Conservation (phyloP, 306 rosid species). For the Oxytropis ochrocephala region DNA sequence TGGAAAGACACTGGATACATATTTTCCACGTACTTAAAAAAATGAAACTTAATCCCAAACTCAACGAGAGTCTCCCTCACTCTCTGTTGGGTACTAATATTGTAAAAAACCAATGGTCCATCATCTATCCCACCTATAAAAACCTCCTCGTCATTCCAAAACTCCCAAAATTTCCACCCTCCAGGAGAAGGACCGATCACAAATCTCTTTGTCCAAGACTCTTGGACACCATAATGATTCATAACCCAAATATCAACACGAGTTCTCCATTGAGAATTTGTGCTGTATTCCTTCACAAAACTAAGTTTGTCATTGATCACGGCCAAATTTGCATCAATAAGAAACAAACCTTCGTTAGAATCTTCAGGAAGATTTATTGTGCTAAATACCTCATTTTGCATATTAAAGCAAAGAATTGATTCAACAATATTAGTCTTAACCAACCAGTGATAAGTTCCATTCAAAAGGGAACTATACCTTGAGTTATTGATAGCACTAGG, state of each 20-base stretch:
- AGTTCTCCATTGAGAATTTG: too few species aligned
- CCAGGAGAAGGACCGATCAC: too few species aligned
- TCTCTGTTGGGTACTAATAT: background rate
- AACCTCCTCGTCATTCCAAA: too few species aligned
- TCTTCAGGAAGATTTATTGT: background rate
- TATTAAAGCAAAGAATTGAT: background rate
- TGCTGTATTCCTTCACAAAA: background rate
- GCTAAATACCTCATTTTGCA: background rate
- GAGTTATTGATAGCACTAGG: background rate
- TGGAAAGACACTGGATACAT: background rate
- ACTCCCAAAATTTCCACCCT: too few species aligned
- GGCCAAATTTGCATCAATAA: background rate
- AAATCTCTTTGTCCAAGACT: too few species aligned
- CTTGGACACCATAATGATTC: too few species aligned
- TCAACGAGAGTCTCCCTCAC: background rate
- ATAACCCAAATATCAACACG: background rate
- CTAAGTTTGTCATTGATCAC: background rate
- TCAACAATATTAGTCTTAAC: background rate
- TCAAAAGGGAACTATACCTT: background rate
- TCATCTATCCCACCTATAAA: too few species aligned
- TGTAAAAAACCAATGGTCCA: background rate
- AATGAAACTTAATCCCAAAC: background rate
- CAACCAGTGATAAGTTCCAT: conserved; percentile 6
- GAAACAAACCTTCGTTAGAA: background rate
- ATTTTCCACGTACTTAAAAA: background rate